phyloP scores from a whole-genome alignment of 495 filamentous ascomycete species.

The Penicillium paxilli region DNA sequence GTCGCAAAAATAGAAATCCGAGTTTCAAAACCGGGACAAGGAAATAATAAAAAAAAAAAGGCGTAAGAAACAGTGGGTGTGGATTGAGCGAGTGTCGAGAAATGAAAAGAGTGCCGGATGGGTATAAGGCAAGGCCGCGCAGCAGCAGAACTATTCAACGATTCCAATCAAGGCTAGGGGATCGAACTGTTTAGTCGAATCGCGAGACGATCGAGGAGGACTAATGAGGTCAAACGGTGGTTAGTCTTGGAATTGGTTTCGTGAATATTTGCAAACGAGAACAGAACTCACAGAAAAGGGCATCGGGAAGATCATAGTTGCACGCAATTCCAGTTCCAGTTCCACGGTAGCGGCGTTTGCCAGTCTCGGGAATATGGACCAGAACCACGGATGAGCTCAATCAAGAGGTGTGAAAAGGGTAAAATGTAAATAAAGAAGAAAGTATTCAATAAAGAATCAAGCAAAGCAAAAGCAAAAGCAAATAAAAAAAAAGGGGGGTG shows the following conservation, averaged over 20 bases:
- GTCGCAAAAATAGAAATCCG: slow-evolving; percentile 6
- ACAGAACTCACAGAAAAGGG: slow-evolving; percentile 10
- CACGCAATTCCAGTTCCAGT: background rate
- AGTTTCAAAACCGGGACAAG: slow-evolving; percentile 18
- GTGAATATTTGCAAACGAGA: slow-evolving; percentile 10
- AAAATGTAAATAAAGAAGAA: background rate
- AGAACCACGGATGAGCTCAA: background rate
- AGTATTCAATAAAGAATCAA: slow-evolving; percentile 1
- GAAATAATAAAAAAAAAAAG: slow-evolving; percentile 8
- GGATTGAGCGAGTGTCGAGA: background rate
- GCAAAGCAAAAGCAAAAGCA: slow-evolving; percentile 6
- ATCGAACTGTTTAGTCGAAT: slow-evolving; percentile 16
- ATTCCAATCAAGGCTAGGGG: slow-evolving; percentile 22
- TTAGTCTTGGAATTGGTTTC: slow-evolving; percentile 8
- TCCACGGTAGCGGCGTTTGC: slow-evolving; percentile 16
- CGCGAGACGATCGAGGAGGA: slow-evolving; percentile 9
- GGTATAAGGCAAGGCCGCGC: slow-evolving; percentile 18
- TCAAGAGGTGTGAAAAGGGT: background rate
- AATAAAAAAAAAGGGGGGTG: background rate
- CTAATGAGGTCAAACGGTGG: slow-evolving; percentile 18
- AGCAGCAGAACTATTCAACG: slow-evolving; percentile 12
- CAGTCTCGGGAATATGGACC: slow-evolving; percentile 7
- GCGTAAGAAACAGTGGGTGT: background rate
- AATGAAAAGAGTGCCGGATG: background rate
- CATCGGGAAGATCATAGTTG: slow-evolving; percentile 21